These are phyloP conservation scores for Boletellus emodensis DNA, from an alignment of 768 basidiomycete species.

Conservation along the genomic window DNA sequence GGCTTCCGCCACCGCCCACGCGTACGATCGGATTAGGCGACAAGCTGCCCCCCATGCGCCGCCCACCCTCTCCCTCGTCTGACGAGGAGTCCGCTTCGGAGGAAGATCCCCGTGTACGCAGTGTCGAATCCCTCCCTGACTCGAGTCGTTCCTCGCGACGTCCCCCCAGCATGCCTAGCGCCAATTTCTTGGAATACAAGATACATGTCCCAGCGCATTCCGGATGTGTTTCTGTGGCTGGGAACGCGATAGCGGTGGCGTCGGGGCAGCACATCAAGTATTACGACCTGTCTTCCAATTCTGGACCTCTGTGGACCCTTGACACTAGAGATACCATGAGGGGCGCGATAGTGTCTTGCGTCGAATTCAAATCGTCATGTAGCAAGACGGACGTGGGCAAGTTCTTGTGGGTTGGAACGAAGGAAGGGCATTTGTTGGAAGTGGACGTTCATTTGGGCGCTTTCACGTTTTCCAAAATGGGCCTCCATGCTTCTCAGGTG, in stretches of 20 bases:
- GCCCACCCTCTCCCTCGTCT: slow-evolving; percentile 39
- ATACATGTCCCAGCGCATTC: slow-evolving; percentile 54
- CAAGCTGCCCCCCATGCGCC: slow-evolving; percentile 62
- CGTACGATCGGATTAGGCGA: slow-evolving; percentile 67
- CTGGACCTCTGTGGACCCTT: slow-evolving; percentile 44
- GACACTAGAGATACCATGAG: slow-evolving; percentile 66
- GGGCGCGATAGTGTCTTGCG: slow-evolving; percentile 66
- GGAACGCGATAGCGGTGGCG: slow-evolving; percentile 55
- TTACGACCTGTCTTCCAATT: slow-evolving; percentile 52
- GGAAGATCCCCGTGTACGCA: slow-evolving; percentile 46
- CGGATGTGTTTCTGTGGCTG: slow-evolving; percentile 53
- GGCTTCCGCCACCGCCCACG: slow-evolving; percentile 69
- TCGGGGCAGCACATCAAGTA: slow-evolving; percentile 56
- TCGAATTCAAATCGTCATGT: slow-evolving; percentile 67
- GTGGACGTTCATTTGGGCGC: slow-evolving; percentile 63
- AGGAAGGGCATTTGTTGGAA: slow-evolving; percentile 85
- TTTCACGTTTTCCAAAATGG: slow-evolving; percentile 53
- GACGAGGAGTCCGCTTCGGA: slow-evolving; percentile 60
- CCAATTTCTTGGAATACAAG: slow-evolving; percentile 40
- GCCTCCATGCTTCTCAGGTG: slow-evolving; percentile 64
- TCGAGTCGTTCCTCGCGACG: slow-evolving; percentile 62
- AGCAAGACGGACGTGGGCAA: slow-evolving; percentile 49
- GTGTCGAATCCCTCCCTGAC: slow-evolving; percentile 60
- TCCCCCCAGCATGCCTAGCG: slow-evolving; percentile 34
- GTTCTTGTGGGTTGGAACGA: slow-evolving; percentile 83